Base-by-base conservation (phyloP, 331 rosid species). In the Quercus lobata region DNA sequence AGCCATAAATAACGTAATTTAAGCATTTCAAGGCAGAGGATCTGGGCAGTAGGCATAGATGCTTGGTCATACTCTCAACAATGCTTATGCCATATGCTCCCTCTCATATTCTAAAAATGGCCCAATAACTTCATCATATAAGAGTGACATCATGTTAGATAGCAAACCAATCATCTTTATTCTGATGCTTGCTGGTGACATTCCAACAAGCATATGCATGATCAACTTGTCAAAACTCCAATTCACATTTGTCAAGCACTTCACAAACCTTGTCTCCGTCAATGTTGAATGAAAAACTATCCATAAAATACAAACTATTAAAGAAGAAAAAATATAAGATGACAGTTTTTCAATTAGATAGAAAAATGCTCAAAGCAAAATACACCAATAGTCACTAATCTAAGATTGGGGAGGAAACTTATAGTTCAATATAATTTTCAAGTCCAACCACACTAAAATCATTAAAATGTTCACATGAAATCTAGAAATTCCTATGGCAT, bases 21-120 rank as follows among this genome's bases (percentile, higher is more conserved):
- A 73, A 74, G n/a, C 44, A 41, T 1, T 21, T 68, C 72, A 34
- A 14, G 72, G 25, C 72, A 15, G 19, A 68, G 22, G 53, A 68
- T 17, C 6, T 7, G 34, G 15, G 7, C 22, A 68, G 35, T 30
- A 34, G 19, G 11, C 32, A 19, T 7, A 58, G 37, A 75, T 54
- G 69, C 30, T 76, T 65, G 81, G 32, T 10, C 70, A 78, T 30
- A 71, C 60, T 68, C 66, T 44, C 72, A 63, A 53, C 21, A 60
- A 79, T 68, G 58, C 80, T 58, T 69, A 76, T n/a, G 41, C 49
- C 41, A 57, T 25, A 57, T 0, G 34, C 69, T 76, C 52, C 35
- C 30, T 76, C 69, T 46, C 27, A 52, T 5, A 14, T n/a, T 63
- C 71, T 53, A 56, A 35, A 70, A 32, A 5, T 22, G 70, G 37